phyloP scores from a whole-genome alignment of 305 asterid species.

The Fraxinus velutina region DNA sequence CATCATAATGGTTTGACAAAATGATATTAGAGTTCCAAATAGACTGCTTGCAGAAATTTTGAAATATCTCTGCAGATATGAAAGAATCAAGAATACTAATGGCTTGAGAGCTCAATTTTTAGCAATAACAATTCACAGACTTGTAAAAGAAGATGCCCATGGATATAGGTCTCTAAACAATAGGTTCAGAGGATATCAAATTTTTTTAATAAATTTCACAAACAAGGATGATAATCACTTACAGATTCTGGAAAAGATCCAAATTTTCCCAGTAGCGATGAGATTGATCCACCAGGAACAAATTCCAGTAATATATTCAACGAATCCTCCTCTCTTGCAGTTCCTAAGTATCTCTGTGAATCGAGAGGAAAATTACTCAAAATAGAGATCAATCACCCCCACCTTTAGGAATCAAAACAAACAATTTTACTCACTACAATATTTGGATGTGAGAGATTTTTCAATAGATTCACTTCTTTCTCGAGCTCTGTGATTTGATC shows the following conservation, averaged over 20 bases:
- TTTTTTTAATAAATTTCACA: neutral
- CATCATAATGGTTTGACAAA: neutral
- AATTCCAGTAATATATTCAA: conserved; percentile 83
- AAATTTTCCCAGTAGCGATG: conserved; percentile 88
- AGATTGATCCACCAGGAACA: conserved; percentile 94
- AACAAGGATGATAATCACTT: conserved; percentile 35
- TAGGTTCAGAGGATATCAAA: neutral
- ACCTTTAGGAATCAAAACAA: neutral
- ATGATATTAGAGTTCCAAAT: neutral
- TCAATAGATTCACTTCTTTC: conserved; percentile 82
- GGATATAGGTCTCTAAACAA: neutral
- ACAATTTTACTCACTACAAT: conserved; percentile 62
- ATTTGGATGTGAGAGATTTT: conserved; percentile 85
- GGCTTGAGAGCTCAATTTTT: neutral
- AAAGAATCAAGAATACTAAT: neutral
- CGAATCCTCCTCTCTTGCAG: conserved; percentile 76
- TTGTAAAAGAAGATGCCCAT: neutral
- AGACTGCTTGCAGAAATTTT: neutral
- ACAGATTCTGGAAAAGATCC: conserved; percentile 94
- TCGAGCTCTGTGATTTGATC: conserved; percentile 84
- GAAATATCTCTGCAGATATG: neutral
- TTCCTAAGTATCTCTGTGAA: conserved; percentile 85
- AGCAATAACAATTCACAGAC: neutral
- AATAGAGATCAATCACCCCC: neutral
- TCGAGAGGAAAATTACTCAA: conserved; percentile 13